phyloP scores from a whole-genome alignment of 768 basidiomycete genomes.

The Lactarius hatsudake region DNA sequence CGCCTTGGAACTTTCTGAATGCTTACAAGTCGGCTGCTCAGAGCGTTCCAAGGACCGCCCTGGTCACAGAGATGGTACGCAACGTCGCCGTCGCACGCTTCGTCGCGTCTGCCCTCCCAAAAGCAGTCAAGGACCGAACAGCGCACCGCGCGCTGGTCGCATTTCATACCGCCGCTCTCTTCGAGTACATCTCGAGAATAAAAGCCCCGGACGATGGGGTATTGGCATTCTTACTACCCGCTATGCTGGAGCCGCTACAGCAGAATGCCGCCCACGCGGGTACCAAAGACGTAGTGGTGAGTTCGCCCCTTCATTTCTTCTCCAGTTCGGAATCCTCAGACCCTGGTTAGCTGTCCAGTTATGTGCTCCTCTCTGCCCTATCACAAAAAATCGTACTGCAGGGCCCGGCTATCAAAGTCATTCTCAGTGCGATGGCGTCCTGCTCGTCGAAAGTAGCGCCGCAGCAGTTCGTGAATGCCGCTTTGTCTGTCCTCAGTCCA shows the following conservation, averaged over 20 bases:
- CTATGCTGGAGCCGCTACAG: conserved; percentile 57
- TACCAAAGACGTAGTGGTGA: conserved; percentile 54
- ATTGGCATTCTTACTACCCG: conserved; percentile 62
- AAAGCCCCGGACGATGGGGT: conserved; percentile 62
- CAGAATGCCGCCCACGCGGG: conserved; percentile 6
- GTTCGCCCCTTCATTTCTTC: conserved; percentile 27
- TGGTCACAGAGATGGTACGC: conserved; percentile 76
- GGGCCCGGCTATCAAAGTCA: conserved; percentile 54
- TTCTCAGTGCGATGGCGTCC: conserved; percentile 52
- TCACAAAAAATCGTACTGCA: conserved; percentile 63
- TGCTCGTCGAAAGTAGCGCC: conserved; percentile 49
- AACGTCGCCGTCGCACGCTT: conserved; percentile 72
- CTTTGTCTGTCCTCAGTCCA: conserved; percentile 60
- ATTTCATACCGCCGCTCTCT: conserved; percentile 76
- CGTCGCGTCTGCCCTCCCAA: conserved; percentile 61
- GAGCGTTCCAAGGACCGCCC: conserved; percentile 63
- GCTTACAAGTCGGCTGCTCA: conserved; percentile 77
- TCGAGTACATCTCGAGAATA: conserved; percentile 70
- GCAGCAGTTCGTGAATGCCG: conserved; percentile 61
- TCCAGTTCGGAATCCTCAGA: not conserved
- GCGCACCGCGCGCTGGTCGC: conserved; percentile 66
- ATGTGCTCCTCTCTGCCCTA: conserved; percentile 68
- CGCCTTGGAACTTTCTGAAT: conserved; percentile 65
- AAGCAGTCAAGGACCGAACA: conserved; percentile 45
- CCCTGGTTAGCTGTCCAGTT: conserved; percentile 58